Evolutionary conservation across 805 yeast species (phyloP), one percentile per base, ranked within the genome.

Genomic region (Torulaspora quercuum): DNA sequence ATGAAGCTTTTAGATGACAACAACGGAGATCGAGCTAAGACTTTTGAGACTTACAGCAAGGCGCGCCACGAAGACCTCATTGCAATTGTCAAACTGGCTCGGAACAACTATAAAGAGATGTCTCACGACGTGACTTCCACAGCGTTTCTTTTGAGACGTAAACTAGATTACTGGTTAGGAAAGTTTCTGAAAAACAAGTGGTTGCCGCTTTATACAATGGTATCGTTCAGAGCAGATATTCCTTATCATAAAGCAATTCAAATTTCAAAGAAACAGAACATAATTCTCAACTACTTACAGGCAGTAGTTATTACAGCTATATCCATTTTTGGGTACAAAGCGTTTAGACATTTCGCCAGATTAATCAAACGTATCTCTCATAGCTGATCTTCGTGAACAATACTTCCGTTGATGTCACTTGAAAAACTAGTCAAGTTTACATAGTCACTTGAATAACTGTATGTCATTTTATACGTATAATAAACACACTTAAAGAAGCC

Each of bases 171-270:
- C 33, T 42, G 75, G 4, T 62, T 89, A 37, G 81, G 87, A 6
- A 72, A 70, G 32, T 44, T 70, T 7, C 60, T 79, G 16, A 79
- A 78, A 39, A 80, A 76, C 12, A 61, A 57, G 23, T 85, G 95
- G 95, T 63, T 87, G 20, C 95, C 96, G 1, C 65, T 89, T 50
- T 89, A 89, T 60, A 80, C 95, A 7, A 88, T 89, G 97, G 85
- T 89, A 3, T 82, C 95, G 1, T 89, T 89, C 65, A 69, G 95
- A 44, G 76, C 80, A 5, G 95, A 89, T 55, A 80, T 88, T 21
- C 68, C 82, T 7, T 89, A 89, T 53, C 73, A 87, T 1, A 67
- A 69, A 35, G 94, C 94, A 1, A 68, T 84, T 8, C 56, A 57
- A 6, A 67, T 70, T 22, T 77, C 76, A 33, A 55, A 61, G 26